These are phyloP conservation scores for Scheffersomyces lignicola DNA, from an alignment of 1,139 yeast genomes.

Conservation along the genomic window DNA sequence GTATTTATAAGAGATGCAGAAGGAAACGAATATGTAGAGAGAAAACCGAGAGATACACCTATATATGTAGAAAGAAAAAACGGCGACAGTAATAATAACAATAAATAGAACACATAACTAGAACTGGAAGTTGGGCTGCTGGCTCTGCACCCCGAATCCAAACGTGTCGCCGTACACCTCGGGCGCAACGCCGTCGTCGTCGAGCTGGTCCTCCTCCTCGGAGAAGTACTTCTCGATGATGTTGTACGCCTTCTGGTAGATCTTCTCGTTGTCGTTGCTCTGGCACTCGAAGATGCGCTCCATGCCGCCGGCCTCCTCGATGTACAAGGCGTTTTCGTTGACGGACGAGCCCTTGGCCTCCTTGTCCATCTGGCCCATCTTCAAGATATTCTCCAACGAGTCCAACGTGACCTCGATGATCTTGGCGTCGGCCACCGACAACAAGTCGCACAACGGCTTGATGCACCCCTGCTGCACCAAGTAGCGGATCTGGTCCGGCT, in stretches of 20 bases:
- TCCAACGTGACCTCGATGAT: slow-evolving; percentile 94
- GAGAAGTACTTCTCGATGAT: slow-evolving; percentile 90
- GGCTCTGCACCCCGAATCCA: slow-evolving; percentile 72
- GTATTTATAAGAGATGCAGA: too few relatives aligned
- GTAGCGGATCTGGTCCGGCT: slow-evolving; percentile 92
- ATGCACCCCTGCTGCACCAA: slow-evolving; percentile 94
- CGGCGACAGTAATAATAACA: slow-evolving; percentile 1
- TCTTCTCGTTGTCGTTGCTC: slow-evolving; percentile 85
- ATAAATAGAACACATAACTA: slow-evolving; percentile 15
- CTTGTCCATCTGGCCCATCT: slow-evolving; percentile 91
- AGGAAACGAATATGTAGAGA: too few relatives aligned
- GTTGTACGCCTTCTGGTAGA: slow-evolving; percentile 85
- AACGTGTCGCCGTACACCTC: slow-evolving; percentile 81
- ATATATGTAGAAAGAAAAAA: too few relatives aligned
- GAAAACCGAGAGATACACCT: too few relatives aligned
- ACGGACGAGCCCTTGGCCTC: slow-evolving; percentile 67
- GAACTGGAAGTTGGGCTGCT: slow-evolving; percentile 52
- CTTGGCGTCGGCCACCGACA: slow-evolving; percentile 84
- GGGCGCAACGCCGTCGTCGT: slow-evolving; percentile 80
- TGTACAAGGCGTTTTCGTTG: slow-evolving; percentile 85
- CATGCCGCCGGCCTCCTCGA: slow-evolving; percentile 98
- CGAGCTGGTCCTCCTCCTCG: slow-evolving; percentile 76
- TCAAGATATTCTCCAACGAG: slow-evolving; percentile 89
- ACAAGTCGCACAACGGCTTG: slow-evolving; percentile 92
- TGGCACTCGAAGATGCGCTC: slow-evolving; percentile 95